phyloP scores from a whole-genome alignment of 148 eudicot species.

The Amaranthus hypochondriacus region DNA sequence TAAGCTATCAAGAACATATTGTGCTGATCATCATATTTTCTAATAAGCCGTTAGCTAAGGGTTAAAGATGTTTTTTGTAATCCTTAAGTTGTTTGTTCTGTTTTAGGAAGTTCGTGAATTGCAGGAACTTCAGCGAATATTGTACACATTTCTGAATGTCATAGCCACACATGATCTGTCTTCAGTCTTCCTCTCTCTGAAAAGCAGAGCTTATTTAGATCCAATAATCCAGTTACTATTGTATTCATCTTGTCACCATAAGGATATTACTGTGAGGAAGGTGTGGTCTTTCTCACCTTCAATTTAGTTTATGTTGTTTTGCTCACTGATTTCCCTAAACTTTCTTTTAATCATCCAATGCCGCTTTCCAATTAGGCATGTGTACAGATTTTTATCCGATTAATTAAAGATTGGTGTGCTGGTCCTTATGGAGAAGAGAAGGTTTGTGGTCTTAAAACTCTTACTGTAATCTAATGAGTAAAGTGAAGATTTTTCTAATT shows the following conservation, averaged over 20 bases:
- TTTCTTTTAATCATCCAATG: not conserved
- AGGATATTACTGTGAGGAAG: slow-evolving; percentile 79
- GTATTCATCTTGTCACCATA: slow-evolving; percentile 66
- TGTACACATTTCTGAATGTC: slow-evolving; percentile 81
- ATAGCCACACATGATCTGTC: slow-evolving; percentile 84
- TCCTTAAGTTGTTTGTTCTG: not conserved
- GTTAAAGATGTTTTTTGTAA: not conserved
- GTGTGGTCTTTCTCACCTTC: slow-evolving; percentile 28
- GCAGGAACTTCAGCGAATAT: slow-evolving; percentile 79
- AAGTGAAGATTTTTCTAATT: slow-evolving; percentile 18
- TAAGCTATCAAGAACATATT: not conserved
- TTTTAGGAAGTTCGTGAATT: slow-evolving; percentile 88
- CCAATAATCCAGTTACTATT: slow-evolving; percentile 71
- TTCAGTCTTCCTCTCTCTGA: slow-evolving; percentile 67
- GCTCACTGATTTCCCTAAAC: not conserved
- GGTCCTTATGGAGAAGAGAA: slow-evolving; percentile 69
- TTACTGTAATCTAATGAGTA: not conserved
- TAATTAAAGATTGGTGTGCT: slow-evolving; percentile 88
- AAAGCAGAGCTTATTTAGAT: slow-evolving; percentile 56
- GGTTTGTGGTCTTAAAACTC: slow-evolving; percentile 36
- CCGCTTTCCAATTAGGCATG: slow-evolving; percentile 50
- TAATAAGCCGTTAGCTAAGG: not conserved
- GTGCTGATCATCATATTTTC: not conserved
- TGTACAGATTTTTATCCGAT: slow-evolving; percentile 79
- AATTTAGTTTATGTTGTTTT: not conserved